Conservation (phyloP, 1,284 basidiomycete genomes). For the Tausonia pullulans region DNA sequence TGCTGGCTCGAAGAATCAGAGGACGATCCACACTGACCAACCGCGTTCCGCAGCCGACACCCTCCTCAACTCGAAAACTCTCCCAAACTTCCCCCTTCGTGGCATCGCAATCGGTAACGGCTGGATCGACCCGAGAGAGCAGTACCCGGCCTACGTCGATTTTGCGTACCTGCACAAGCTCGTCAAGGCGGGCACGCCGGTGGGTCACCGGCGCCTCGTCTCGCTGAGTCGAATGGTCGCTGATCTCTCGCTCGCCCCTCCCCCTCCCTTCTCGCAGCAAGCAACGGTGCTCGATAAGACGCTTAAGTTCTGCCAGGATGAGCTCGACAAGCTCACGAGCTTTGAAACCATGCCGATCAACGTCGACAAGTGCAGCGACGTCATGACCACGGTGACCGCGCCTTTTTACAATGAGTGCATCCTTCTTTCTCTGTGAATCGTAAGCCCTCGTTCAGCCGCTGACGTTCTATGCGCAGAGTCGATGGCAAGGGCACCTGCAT, state of each 20-base stretch:
- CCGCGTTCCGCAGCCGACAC: conserved; percentile 51
- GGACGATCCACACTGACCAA: no score
- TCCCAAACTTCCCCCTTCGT: conserved; percentile 46
- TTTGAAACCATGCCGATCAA: conserved; percentile 46
- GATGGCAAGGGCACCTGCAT: conserved; percentile 66
- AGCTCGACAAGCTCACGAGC: conserved; percentile 40
- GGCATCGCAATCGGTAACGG: conserved; percentile 93
- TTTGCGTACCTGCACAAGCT: conserved; percentile 72
- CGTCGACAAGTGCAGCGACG: conserved; percentile 50
- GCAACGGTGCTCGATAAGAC: conserved; percentile 53
- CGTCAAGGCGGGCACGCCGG: conserved; percentile 59
- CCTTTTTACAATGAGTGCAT: conserved; percentile 55
- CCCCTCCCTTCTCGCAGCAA: conserved; percentile 33
- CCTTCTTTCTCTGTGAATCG: conserved; percentile 6
- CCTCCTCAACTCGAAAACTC: conserved; percentile 52
- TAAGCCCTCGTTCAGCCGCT: neutral
- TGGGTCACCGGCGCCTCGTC: conserved; percentile 29
- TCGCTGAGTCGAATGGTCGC: neutral
- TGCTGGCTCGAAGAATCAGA: neutral
- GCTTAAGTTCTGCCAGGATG: conserved; percentile 52
- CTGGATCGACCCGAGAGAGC: conserved; percentile 81
- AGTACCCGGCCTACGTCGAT: conserved; percentile 85
- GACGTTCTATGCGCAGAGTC: conserved; percentile 39
- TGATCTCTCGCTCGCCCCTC: conserved; percentile 2
- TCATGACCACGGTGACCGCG: conserved; percentile 52